Base-by-base conservation (phyloP, 345 rosid species). In the Salix purpurea region DNA sequence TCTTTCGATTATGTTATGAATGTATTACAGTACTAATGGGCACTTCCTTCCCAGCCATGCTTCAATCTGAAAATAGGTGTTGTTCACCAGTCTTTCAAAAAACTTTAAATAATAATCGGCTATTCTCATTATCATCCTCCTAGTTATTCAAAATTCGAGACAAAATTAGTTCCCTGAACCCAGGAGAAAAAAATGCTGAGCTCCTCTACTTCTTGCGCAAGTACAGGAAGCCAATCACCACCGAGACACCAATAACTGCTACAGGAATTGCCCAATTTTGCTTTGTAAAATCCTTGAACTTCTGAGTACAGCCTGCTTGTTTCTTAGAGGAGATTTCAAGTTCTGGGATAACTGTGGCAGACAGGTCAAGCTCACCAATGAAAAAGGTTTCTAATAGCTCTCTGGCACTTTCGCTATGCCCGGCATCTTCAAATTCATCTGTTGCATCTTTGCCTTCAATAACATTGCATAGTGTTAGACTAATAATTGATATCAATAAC, bases 401-500 rank as follows among this genome's bases (percentile, higher is more conserved):
- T 80, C 84, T 89, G 6, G 99, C 98, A 6, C 72, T 74, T 64
- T 87, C 32, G 85, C 96, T 91, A 76, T 93, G 99, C 24, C 97
- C 98, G 4, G 89, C 96, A 73, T 96, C 98, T 85, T 95, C 99
- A 65, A 95, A 95, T 11, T 86, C 97, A 67, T 91, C 89, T 0
- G 91, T 89, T 68, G 91, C 99, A 74, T 95, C 99, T 86, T 90
- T 90, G 52, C 89, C 98, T 96, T 42, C 64, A 81, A 28, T 36
- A 26, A 75, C 76, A 70, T 54, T 69, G 67, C 26, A 40, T 32
- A 16, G 70, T 77, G 26, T 76, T 75, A 70, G 30, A 73, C 74
- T 16, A 56, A 79, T 44, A n/a, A 67, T 65, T 74, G 28, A 77
- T 37, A 69, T 44, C 67, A 15, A 62, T 28, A 18, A 66, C 24